Percentiles rank a stretch among this genome's conserved stretches.
Evolutionary conservation across 257 asterid genomes (phyloP).

Genomic region (Verbena officinalis): DNA sequence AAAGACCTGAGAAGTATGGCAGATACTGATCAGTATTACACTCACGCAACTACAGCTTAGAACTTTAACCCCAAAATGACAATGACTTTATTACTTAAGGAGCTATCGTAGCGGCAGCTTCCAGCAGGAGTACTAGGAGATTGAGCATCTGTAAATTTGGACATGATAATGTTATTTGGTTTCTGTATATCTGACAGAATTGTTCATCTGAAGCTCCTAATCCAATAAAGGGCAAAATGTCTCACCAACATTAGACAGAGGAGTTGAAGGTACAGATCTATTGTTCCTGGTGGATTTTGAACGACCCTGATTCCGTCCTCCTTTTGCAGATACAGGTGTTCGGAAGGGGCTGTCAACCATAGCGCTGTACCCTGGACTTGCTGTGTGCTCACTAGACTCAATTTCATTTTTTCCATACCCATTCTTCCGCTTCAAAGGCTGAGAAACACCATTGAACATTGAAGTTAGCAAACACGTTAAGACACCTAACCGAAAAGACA

Average conservation of each 20-base stretch:
- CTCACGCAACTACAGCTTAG: constrained; percentile 22
- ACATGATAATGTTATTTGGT: constrained; percentile 8
- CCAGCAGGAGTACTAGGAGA: constrained; percentile 92
- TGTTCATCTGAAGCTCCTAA: constrained; percentile 11
- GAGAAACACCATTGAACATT: constrained; percentile 24
- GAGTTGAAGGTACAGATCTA: constrained; percentile 64
- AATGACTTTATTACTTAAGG: constrained; percentile 50
- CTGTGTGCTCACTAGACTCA: constrained; percentile 48
- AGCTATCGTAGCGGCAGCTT: constrained; percentile 88
- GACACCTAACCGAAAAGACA: neutral
- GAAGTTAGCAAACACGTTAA: constrained; percentile 11
- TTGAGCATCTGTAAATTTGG: constrained; percentile 65
- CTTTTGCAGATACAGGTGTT: constrained; percentile 80
- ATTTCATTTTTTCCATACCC: constrained; percentile 39
- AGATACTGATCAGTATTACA: constrained; percentile 24
- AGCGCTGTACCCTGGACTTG: constrained; percentile 54
- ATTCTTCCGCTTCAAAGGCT: constrained; percentile 62
- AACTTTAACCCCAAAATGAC: constrained; percentile 22
- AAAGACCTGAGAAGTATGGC: constrained; percentile 49
- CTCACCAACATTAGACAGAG: constrained; percentile 70
- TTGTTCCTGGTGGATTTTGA: constrained; percentile 64
- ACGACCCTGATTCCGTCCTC: constrained; percentile 61
- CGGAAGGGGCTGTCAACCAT: constrained; percentile 54
- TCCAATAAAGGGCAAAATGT: constrained; percentile 7
- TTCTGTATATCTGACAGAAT: neutral